These are phyloP conservation scores for Rhizophora mangle DNA, from an alignment of 345 rosid species.

Conservation along the genomic window DNA sequence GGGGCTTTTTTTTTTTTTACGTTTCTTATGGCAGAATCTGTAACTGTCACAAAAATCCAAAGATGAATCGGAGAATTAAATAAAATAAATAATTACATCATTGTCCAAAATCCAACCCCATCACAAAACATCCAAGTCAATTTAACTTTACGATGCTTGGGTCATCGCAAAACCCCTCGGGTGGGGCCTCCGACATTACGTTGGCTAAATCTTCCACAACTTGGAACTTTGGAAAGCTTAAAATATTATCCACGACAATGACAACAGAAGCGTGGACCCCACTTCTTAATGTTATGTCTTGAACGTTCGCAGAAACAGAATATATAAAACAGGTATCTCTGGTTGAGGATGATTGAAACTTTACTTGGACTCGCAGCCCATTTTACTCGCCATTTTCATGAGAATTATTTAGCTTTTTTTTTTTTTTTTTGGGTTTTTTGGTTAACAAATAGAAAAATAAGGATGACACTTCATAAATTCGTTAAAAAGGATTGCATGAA, in stretches of 20 bases:
- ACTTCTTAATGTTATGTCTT: not conserved
- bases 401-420: no score
- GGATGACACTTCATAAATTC: no score
- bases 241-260: conserved; percentile 16
- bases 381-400: not conserved
- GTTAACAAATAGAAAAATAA: not conserved
- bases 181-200: not conserved
- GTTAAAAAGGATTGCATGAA: no score
- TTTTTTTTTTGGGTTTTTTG: not conserved
- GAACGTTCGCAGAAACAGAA: not conserved
- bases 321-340: no score
- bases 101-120: conserved; percentile 1
- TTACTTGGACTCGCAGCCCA: no score
- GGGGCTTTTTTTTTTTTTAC: no score
- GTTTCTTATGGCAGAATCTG: no score
- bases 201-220: conserved; percentile 21
- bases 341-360: no score
- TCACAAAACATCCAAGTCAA: conserved; percentile 7
- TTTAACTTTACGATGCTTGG: not conserved
- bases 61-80: not conserved
- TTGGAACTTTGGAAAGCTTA: conserved; percentile 22
- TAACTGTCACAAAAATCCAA: not conserved
- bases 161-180: not conserved
- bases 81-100: not conserved
- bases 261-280: conserved; percentile 24